Base-by-base conservation (phyloP, 2,329 filamentous ascomycete genomes). In the Penicillium janthinellum region DNA sequence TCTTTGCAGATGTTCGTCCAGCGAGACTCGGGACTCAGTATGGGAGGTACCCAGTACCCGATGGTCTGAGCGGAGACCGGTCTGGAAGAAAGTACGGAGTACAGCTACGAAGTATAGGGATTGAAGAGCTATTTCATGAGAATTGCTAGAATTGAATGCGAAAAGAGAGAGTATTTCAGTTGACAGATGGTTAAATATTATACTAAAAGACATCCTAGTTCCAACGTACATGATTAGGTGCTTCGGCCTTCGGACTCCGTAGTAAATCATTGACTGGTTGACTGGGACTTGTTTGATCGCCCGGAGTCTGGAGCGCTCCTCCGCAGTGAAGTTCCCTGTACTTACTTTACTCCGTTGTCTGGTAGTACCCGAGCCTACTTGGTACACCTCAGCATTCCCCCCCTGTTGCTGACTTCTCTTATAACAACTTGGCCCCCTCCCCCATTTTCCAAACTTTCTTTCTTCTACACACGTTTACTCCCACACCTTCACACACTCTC, bases 31-130 rank as follows among this genome's bases (percentile, higher is more conserved):
- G 65, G 37, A 17, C 35, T 50, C 60, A 59, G 65, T 68, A 67
- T 68, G 66, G 63, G 48, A 64, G 61, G 60, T 69, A 69, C 67
- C 39, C 55, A 59, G 66, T 67, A 68, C 60, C 64, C 63, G 59
- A 61, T 59, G 41, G 62, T 51, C 61, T 67, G 60, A 60, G 66
- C 66, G 66, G 65, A 59, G 58, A 62, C 55, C 17, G 37, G 52
- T 34, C n/a, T 22, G 41, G 38, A 41, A n/a, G 17, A 14, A 34
- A 20, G 50, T 53, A 53, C 25, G 7, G 5, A 42, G 22, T 31
- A 53, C 50, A 7, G 37, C 44, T 28, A 28, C 28, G 14, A 47
- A 47, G 10, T 11, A 44, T 44, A 44, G 41, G 2, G 10, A 42
- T 22, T 22, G 11, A 44, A 20, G 10, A 20, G n/a, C 10, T 8